Percentiles rank a stretch among this genome's conserved stretches.
Evolutionary conservation across 78 protist species (phyloP).

Genomic region (Trichosphaerium sp.): DNA sequence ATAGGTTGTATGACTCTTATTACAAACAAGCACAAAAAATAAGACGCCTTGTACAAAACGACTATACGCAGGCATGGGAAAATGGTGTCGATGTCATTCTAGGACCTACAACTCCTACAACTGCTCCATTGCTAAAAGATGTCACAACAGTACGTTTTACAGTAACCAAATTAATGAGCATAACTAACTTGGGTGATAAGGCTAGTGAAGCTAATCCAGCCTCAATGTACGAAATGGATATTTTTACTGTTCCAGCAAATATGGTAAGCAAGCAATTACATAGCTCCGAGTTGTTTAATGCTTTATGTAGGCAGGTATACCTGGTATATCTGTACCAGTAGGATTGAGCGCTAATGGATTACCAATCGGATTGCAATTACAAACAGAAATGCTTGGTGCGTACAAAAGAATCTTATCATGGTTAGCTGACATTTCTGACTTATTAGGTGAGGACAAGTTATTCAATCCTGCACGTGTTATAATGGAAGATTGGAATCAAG

Average conservation of each 20-base stretch:
- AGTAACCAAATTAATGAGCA: no score
- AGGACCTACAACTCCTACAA: constrained; percentile 37
- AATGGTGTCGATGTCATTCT: constrained; percentile 26
- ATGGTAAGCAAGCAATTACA: no score
- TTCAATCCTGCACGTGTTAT: no score
- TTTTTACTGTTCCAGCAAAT: constrained; percentile 39
- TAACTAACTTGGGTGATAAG: no score
- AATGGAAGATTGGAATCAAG: no score
- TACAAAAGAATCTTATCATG: no score
- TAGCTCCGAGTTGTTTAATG: no score
- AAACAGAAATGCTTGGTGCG: no score
- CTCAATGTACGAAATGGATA: constrained; percentile 32
- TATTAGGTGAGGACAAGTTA: no score
- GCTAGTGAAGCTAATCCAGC: no score
- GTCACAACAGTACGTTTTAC: no score
- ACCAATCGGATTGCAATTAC: constrained; percentile 35
- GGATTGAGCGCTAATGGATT: not conserved
- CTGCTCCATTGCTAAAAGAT: constrained; percentile 3
- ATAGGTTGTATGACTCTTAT: constrained; percentile 18
- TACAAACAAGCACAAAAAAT: constrained; percentile 34
- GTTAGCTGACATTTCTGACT: no score
- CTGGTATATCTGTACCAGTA: constrained; percentile 38
- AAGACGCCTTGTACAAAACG: constrained; percentile 39
- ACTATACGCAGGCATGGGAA: constrained; percentile 13
- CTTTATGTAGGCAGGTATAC: constrained; percentile 50